Evolutionary conservation across 805 yeast genomes (phyloP).

Genomic region (Kuraishia ogatae): DNA sequence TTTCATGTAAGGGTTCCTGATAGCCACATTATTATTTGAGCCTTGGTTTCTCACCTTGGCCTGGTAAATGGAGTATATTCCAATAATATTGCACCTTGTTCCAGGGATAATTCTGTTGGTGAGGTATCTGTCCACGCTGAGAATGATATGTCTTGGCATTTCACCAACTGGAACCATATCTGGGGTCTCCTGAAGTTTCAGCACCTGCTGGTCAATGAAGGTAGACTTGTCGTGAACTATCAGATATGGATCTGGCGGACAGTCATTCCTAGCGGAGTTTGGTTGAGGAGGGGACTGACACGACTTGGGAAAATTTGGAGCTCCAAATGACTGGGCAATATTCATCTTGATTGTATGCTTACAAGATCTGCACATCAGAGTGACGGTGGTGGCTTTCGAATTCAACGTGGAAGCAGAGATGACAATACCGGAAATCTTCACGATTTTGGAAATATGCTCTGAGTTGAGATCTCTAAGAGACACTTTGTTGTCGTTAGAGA

Average conservation of each 20-base stretch:
- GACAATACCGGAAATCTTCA: slow-evolving; percentile 86
- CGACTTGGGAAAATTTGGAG: slow-evolving; percentile 53
- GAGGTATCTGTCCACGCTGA: slow-evolving; percentile 83
- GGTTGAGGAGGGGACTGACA: slow-evolving; percentile 56
- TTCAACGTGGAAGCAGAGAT: slow-evolving; percentile 84
- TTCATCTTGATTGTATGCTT: slow-evolving; percentile 65
- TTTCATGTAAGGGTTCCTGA: slow-evolving; percentile 84
- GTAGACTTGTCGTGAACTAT: slow-evolving; percentile 89
- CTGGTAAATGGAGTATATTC: slow-evolving; percentile 88
- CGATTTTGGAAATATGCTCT: slow-evolving; percentile 81
- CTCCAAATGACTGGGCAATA: slow-evolving; percentile 62
- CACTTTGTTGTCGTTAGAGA: slow-evolving; percentile 61
- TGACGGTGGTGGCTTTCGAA: slow-evolving; percentile 79
- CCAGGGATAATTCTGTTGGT: slow-evolving; percentile 94
- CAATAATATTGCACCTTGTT: slow-evolving; percentile 83
- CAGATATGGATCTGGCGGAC: slow-evolving; percentile 90
- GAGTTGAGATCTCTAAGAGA: slow-evolving; percentile 80
- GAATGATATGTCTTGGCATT: slow-evolving; percentile 87
- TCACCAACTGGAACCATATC: slow-evolving; percentile 99
- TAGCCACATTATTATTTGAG: slow-evolving; percentile 62
- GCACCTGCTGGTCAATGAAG: slow-evolving; percentile 91
- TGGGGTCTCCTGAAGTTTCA: slow-evolving; percentile 94
- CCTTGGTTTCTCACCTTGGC: slow-evolving; percentile 47
- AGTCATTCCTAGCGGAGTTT: slow-evolving; percentile 40
- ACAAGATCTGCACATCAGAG: slow-evolving; percentile 82